Evolutionary conservation across 2,329 filamentous ascomycete genomes (phyloP), one percentile per base, ranked within the genome.

Genomic region (Lojkania enalia): DNA sequence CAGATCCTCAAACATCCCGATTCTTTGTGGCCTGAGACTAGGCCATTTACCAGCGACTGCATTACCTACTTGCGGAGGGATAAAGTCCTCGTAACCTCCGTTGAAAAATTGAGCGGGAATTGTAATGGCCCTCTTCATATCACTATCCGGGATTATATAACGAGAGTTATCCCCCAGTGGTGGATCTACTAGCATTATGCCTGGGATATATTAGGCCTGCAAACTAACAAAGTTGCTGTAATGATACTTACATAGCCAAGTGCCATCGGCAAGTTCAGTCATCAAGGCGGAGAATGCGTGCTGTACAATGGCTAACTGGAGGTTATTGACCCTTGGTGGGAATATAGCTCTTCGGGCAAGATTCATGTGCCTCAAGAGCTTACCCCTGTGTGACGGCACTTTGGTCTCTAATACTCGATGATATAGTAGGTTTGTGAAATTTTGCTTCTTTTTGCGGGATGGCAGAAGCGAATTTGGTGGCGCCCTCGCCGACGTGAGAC

Each of bases 341-440:
- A 56, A 49, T 11, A 51, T 44, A 12, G 53, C 9, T 42, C 55
- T 58, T 4, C 51, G 46, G 29, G 48, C 19, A 11, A 55, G 40
- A 5, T 33, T 39, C 3, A 31, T 48, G 20, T 48, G 25, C 21
- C 49, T 12, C 20, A 43, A 13, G 2, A 42, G 23, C 32, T 35
- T 46, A 13, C 23, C 7, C 7, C 36, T 13, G 4, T 20, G 5
- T 15, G 29, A 7, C 14, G 18, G n/a, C 12, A 39, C 30, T 0
- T 55, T 39, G 18, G 16, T 41, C 0, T 30, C 11, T 14, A 56
- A 11, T 23, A 36, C 11, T 14, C 48, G 44, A 25, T 57, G 56
- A 20, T 54, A 57, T 2, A 32, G 35, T 3, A 51, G 46, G 18
- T 48, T 54, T 13, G 51, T 35, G 21, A 31, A 56, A 1, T 46